Base-by-base conservation (phyloP, 495 filamentous ascomycete species). In the Aspergillus panamensis region DNA sequence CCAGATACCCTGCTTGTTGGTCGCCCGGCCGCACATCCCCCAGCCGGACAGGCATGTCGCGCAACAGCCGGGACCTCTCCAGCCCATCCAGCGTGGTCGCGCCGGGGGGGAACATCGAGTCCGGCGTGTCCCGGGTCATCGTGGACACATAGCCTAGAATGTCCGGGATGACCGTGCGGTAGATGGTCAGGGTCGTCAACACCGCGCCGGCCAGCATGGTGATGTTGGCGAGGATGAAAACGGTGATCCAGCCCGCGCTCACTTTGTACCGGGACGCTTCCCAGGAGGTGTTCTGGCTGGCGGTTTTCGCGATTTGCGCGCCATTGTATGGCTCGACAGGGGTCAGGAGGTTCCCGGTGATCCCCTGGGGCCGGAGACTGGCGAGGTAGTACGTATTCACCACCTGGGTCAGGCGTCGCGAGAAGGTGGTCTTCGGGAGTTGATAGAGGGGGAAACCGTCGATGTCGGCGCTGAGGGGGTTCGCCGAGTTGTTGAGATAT, bases 131-230 rank as follows among this genome's bases (percentile, higher is more conserved):
- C 14, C 44, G 13, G 16, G 55, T 51, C 45, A 51, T 21, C 3
- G 55, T 42, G 3, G 55, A 58, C 33, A 58, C 55, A 25, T 51
- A 51, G 6, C 55, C 55, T 10, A 58, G 29, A 13, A 59, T 48
- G 48, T 59, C 57, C 14, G 57, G 57, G 8, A 44, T 52, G 3
- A 48, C 21, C n/a, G 30, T 59, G 30, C 35, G 35, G 9, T 42
- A 17, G 13, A 13, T 17, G 10, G 19, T 29, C 0, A 44, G 9
- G 0, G 37, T 17, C 7, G 14, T 20, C 16, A 17, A 20, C 0
- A 54, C 6, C 2, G 35, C 51, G 35, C 37, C 33, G 1, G 43
- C 7, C 17, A 43, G 17, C 33, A 54, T 42, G 3, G 25, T 54
- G 8, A 31, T 7, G 3, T 37, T 43, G 3, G 51, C 16, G 13